Evolutionary conservation across 2,329 filamentous ascomycete species (phyloP).

Genomic region (Diaporthe citrichinensis): DNA sequence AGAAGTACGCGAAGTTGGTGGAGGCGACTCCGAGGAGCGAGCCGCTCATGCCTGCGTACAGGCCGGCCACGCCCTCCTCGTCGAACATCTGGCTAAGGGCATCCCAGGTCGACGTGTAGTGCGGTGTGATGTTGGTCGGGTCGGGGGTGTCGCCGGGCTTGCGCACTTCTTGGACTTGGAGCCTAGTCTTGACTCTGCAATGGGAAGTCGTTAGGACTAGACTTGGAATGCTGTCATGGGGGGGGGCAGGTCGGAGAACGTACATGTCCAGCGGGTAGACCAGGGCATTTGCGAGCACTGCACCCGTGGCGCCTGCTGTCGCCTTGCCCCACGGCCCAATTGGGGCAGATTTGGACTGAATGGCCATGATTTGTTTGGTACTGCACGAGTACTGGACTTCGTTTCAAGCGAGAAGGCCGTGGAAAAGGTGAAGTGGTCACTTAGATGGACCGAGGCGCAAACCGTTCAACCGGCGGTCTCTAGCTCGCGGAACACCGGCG

Average conservation of each 20-base stretch:
- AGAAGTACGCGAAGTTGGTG: slow-evolving; percentile 99
- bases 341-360: slow-evolving; percentile 74
- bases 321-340: slow-evolving; percentile 95
- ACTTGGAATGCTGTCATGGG: background rate
- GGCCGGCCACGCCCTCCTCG: slow-evolving; percentile 83
- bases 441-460: slow-evolving; percentile 70
- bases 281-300: slow-evolving; percentile 92
- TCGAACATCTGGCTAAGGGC: slow-evolving; percentile 87
- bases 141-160: slow-evolving; percentile 62
- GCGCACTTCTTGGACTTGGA: slow-evolving; percentile 92
- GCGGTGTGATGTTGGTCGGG: slow-evolving; percentile 67
- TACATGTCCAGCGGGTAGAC: slow-evolving; percentile 98
- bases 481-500: slow-evolving; percentile 38
- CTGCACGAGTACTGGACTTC: slow-evolving; percentile 17
- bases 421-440: background rate
- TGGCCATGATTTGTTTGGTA: slow-evolving; percentile 67
- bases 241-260: slow-evolving; percentile 42
- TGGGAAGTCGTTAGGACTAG: slow-evolving; percentile 50
- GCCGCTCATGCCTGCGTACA: slow-evolving; percentile 91
- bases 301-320: slow-evolving; percentile 91
- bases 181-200: slow-evolving; percentile 89
- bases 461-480: slow-evolving; percentile 19
- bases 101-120: slow-evolving; percentile 91
- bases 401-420: background rate
- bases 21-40: slow-evolving; percentile 92